Percentiles rank a stretch among this genome's conserved stretches.
phyloP scores from a whole-genome alignment of 139 green algal genomes.

The Chlorella vulgaris region DNA sequence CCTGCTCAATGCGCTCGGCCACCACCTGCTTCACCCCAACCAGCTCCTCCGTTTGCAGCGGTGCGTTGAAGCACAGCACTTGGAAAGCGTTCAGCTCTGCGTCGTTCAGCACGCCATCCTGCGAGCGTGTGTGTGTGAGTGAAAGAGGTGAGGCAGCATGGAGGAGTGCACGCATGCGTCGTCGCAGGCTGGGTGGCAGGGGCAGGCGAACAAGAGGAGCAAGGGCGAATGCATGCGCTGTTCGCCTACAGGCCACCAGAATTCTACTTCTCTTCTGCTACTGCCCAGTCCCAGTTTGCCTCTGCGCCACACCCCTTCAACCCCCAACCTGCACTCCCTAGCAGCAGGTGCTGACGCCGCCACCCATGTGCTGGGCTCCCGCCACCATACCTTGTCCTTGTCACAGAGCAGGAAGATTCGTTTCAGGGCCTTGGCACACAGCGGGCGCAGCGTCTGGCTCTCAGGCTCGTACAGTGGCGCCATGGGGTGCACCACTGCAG shows the following conservation, averaged over 20 bases:
- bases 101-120: constrained; percentile 79
- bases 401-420: constrained; percentile 90
- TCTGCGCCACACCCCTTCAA: no score
- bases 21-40: constrained; percentile 89
- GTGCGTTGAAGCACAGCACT: constrained; percentile 73
- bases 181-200: no score
- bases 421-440: constrained; percentile 79
- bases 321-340: no score
- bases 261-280: no score
- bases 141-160: background rate
- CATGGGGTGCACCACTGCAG: constrained; percentile 88
- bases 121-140: background rate
- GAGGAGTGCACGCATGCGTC: background rate
- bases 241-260: no score
- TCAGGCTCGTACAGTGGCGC: constrained; percentile 83
- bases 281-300: no score
- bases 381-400: constrained; percentile 59
- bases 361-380: no score
- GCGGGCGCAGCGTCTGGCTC: constrained; percentile 56
- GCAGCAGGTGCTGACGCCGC: no score
- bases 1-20: constrained; percentile 69
- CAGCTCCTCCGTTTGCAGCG: constrained; percentile 83
- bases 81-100: constrained; percentile 90
- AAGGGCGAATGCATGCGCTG: no score
- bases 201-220: no score